Evolutionary conservation across 2,329 filamentous ascomycete species (phyloP), one percentile per base, ranked within the genome.

Genomic region (Xylariaceae sp.): DNA sequence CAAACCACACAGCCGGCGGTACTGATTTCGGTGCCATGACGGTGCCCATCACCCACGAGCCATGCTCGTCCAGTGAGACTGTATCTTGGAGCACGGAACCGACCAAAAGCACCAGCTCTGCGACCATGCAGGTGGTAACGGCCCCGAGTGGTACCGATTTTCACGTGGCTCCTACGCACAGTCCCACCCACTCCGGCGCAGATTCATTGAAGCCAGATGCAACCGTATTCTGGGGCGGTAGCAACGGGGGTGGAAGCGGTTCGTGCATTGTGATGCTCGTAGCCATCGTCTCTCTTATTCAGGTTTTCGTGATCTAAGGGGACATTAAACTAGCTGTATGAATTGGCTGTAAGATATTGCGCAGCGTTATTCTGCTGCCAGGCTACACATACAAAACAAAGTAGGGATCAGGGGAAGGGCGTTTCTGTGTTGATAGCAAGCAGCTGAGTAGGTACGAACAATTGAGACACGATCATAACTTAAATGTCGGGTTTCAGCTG

Each of bases 191-290:
- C 26, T 26, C 26, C 26, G 26, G 26, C 4, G 26, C 26, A 15
- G 36, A 15, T 39, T 29, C 44, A 30, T 40, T 54, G 53, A 55
- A 57, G 37, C 51, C 51, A 10, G 36, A 47, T 8, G 39, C 46
- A 32, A 40, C 34, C 22, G 12, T 54, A 8, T 36, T 34, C 34
- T 58, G 55, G 58, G 46, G 51, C n/a, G 46, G 51, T 16, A 41
- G 39, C 18, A 43, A 55, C 15, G 54, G 53, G 26, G 45, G 37
- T 6, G 44, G 44, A 21, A 53, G 46, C 42, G 40, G 22, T 19
- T 57, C 44, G 16, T 65, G 63, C 45, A 54, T 57, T 22, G 51
- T 63, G 36, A 57, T 64, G 61, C 37, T 64, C 30, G 52, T 61
- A 15, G 54, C 55, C 29, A 32, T 64, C 10, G 37, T 61, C 19